These are phyloP conservation scores for Cytospora piceae DNA, from an alignment of 2,329 filamentous ascomycete genomes.

Conservation along the genomic window DNA sequence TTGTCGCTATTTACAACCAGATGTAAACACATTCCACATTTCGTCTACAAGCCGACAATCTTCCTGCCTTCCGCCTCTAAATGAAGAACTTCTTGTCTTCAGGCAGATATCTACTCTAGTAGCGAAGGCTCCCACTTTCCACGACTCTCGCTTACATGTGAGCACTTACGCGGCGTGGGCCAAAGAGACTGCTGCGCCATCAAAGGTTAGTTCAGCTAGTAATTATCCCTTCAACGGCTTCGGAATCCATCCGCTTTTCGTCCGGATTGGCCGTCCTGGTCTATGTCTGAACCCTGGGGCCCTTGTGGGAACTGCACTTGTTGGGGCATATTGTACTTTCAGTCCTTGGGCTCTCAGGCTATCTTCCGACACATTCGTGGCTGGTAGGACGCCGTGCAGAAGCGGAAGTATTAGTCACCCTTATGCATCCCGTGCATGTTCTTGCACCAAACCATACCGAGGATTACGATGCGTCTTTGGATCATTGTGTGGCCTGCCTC, in stretches of 20 bases:
- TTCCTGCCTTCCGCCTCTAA: neutral
- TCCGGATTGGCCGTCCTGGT: neutral
- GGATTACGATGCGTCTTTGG: neutral
- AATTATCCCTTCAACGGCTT: neutral
- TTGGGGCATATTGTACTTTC: neutral
- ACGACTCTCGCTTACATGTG: slow-evolving; percentile 4
- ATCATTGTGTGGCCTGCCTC: neutral
- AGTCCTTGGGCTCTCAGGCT: neutral
- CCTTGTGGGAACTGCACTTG: neutral
- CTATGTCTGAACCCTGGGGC: neutral
- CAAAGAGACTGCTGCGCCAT: slow-evolving; percentile 20
- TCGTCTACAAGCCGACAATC: neutral
- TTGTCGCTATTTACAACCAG: slow-evolving; percentile 21
- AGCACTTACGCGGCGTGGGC: slow-evolving; percentile 23
- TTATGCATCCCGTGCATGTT: neutral
- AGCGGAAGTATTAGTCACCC: neutral
- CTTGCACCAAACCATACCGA: neutral
- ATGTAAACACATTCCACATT: slow-evolving; percentile 27
- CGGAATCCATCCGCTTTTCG: neutral
- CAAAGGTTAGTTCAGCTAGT: slow-evolving; percentile 11
- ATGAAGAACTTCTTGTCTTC: neutral
- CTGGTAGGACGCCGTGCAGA: neutral
- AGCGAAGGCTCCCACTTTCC: slow-evolving; percentile 8
- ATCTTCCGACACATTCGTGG: neutral
- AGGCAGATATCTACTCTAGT: neutral